Evolutionary conservation across 805 yeast genomes (phyloP).

Genomic region (Barnettozyma vustinii): DNA sequence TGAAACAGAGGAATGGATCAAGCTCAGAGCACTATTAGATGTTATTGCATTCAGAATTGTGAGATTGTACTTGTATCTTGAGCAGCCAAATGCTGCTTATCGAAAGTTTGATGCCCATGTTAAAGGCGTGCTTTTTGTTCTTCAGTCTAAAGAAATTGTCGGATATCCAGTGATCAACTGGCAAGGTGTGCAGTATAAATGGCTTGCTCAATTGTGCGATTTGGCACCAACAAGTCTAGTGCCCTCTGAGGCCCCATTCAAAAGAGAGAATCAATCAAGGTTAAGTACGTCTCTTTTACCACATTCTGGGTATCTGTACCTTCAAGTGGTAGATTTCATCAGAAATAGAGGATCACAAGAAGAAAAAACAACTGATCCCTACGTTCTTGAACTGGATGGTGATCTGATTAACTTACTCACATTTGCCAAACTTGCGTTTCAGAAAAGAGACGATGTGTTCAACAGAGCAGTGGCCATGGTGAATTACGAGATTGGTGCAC

Average conservation of each 20-base stretch:
- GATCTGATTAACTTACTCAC: slow-evolving; percentile 28
- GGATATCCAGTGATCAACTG: slow-evolving; percentile 37
- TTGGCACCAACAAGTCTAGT: slow-evolving; percentile 39
- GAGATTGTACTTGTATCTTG: slow-evolving; percentile 52
- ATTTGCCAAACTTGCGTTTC: slow-evolving; percentile 33
- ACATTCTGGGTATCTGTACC: slow-evolving; percentile 37
- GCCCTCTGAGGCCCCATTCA: slow-evolving; percentile 35
- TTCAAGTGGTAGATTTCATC: slow-evolving; percentile 33
- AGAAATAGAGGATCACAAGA: slow-evolving; percentile 18
- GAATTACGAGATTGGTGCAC: slow-evolving; percentile 49
- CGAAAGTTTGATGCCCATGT: slow-evolving; percentile 63
- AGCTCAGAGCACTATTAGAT: slow-evolving; percentile 50
- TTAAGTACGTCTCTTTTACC: slow-evolving; percentile 30
- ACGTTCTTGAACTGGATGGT: slow-evolving; percentile 4
- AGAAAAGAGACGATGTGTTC: slow-evolving; percentile 30
- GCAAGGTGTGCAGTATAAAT: slow-evolving; percentile 57
- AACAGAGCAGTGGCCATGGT: slow-evolving; percentile 37
- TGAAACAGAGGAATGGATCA: slow-evolving; percentile 31
- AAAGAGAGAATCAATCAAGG: slow-evolving; percentile 23
- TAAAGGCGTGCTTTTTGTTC: slow-evolving; percentile 38
- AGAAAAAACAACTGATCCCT: slow-evolving; percentile 15
- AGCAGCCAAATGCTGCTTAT: slow-evolving; percentile 53
- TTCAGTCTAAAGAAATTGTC: slow-evolving; percentile 26
- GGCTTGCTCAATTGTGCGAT: slow-evolving; percentile 56
- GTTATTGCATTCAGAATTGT: slow-evolving; percentile 57